These are phyloP conservation scores for Candida easanensis DNA, from an alignment of 805 yeast genomes.

Conservation along the genomic window DNA sequence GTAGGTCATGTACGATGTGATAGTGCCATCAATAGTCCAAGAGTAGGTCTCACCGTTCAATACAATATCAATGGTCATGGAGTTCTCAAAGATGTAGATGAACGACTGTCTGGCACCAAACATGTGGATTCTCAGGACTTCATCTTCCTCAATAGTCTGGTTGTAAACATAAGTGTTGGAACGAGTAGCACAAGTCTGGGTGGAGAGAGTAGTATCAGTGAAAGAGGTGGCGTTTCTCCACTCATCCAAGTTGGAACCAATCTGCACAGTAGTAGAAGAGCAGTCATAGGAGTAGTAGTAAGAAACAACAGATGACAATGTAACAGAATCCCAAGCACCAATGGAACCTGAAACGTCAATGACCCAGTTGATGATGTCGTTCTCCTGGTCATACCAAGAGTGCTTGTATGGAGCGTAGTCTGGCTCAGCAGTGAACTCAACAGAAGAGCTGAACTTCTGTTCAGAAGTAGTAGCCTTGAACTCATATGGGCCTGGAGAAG, in stretches of 20 bases:
- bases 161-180: not conserved
- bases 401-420: not conserved
- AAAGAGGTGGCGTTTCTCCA: constrained; percentile 1
- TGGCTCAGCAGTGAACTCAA: not conserved
- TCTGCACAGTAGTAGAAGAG: not conserved
- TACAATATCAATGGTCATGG: not conserved
- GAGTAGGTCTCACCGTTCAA: not conserved
- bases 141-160: constrained; percentile 1
- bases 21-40: not conserved
- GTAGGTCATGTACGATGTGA: not conserved
- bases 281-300: constrained; percentile 1
- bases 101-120: not conserved
- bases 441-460: not conserved
- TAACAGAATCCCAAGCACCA: constrained; percentile 3
- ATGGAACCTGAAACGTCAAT: constrained; percentile 1
- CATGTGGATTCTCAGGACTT: not conserved
- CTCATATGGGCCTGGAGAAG: not conserved
- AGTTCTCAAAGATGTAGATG: not conserved
- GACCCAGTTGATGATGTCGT: not conserved
- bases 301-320: not conserved
- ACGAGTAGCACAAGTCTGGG: not conserved
- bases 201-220: not conserved
- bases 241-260: not conserved
- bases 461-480: not conserved
- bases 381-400: not conserved